Evolutionary conservation across 1,284 basidiomycete genomes (phyloP).

Genomic region (Irpex sp.): DNA sequence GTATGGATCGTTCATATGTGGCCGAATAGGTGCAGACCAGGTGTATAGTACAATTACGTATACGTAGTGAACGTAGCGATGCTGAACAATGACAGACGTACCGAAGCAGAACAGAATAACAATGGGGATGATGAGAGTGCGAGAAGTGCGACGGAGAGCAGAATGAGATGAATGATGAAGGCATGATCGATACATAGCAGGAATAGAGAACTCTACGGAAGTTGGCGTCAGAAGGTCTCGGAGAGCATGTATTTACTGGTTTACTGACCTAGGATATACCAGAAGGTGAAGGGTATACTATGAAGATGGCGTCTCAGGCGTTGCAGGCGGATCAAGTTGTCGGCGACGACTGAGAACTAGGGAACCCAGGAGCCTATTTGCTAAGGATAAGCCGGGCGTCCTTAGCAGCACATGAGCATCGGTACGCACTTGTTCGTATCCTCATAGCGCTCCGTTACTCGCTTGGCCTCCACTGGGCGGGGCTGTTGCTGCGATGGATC

Average conservation of each 20-base stretch:
- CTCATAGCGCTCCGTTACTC: constrained; percentile 59
- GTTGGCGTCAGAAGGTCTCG: too few relatives aligned
- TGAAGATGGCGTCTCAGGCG: neutral
- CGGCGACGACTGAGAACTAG: constrained; percentile 61
- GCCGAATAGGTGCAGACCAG: neutral
- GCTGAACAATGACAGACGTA: neutral
- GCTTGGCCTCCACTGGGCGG: constrained; percentile 30
- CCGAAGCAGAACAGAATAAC: neutral
- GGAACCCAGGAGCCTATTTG: constrained; percentile 45
- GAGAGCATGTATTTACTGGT: neutral
- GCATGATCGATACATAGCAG: neutral
- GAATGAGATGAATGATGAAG: neutral
- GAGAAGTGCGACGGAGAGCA: neutral
- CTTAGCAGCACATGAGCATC: neutral
- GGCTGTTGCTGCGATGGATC: neutral
- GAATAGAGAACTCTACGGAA: neutral
- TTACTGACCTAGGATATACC: neutral
- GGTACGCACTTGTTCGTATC: constrained; percentile 54
- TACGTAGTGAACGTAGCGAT: neutral
- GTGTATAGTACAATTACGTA: neutral
- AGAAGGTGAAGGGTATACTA: neutral
- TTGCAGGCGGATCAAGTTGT: constrained; percentile 25
- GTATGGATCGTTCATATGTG: neutral
- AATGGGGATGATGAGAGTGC: neutral
- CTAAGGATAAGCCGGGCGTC: constrained; percentile 1